Conservation (phyloP, 169 alveolate species). For the Plasmodium vinckei region DNA sequence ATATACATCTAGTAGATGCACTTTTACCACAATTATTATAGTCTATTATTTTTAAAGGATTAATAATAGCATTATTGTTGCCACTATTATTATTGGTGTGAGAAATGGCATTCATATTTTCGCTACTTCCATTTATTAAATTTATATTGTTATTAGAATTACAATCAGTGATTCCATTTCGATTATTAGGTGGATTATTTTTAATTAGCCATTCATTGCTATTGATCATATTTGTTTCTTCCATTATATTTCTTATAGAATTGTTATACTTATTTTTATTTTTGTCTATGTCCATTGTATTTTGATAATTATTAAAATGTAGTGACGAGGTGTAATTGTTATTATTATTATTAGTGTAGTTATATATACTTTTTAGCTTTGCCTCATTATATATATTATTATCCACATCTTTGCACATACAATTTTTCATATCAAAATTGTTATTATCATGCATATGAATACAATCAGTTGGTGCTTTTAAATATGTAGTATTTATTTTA, state of each 20-base stretch:
- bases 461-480: too few species aligned
- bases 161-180: not conserved
- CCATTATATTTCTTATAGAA: not conserved
- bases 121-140: not conserved
- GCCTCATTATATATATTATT: not conserved
- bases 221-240: conserved; percentile 13
- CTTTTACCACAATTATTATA: conserved; percentile 15
- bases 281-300: not conserved
- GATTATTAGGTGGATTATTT: not conserved
- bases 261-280: not conserved
- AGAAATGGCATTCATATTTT: not conserved
- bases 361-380: not conserved
- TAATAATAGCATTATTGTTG: not conserved
- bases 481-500: too few species aligned
- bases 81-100: not conserved
- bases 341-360: not conserved
- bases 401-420: not conserved
- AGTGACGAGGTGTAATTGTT: not conserved
- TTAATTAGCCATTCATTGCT: conserved; percentile 1
- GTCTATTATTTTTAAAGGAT: not conserved
- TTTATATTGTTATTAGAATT: not conserved
- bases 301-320: not conserved
- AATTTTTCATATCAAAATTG: not conserved
- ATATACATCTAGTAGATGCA: conserved; percentile 23
- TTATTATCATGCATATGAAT: not conserved